Evolutionary conservation across 805 yeast genomes (phyloP), one percentile per base, ranked within the genome.

Genomic region (Brettanomyces naardenensis): DNA sequence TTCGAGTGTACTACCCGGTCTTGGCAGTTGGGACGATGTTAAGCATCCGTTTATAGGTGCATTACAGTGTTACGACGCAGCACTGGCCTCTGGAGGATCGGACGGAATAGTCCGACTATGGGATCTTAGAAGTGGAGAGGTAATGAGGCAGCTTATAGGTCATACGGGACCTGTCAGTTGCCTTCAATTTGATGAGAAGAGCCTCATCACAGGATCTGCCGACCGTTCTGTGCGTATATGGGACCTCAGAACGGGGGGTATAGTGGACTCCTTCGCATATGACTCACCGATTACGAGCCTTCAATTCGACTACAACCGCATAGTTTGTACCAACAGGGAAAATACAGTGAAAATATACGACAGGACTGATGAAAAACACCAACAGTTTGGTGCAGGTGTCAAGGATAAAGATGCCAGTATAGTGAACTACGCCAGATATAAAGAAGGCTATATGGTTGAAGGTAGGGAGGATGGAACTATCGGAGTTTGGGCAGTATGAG

Each of bases 101-200:
- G 90, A 82, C 56, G 90, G 90, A 1, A 55, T 77, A 5, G 86
- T 82, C 2, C 60, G 92, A 37, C 59, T 82, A 18, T 82, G 90
- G 89, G 92, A 82, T 59, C 56, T 82, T 43, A 66, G 92, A 49
- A 65, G 75, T 19, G 87, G 87, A 4, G 80, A 75, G 44, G 78
- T 78, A 14, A 74, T 76, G 31, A 61, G 81, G 44, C 65, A 76
- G 10, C 55, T 80, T 17, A 60, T 69, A 27, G 89, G 90, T 0
- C 89, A 81, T 52, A 76, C 84, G 3, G 80, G 77, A 1, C 73
- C 87, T 2, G 74, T 82, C 7, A 74, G 87, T 0, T 65, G 78
- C 26, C 60, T 82, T 30, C 82, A 80, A 50, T 82, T 82, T 55
- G 87, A 81, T 51, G 78, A 75, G n/a, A 62, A 61, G 33, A 73